Evolutionary conservation across 1,284 basidiomycete species (phyloP).

Genomic region (Malassezia cuniculi): DNA sequence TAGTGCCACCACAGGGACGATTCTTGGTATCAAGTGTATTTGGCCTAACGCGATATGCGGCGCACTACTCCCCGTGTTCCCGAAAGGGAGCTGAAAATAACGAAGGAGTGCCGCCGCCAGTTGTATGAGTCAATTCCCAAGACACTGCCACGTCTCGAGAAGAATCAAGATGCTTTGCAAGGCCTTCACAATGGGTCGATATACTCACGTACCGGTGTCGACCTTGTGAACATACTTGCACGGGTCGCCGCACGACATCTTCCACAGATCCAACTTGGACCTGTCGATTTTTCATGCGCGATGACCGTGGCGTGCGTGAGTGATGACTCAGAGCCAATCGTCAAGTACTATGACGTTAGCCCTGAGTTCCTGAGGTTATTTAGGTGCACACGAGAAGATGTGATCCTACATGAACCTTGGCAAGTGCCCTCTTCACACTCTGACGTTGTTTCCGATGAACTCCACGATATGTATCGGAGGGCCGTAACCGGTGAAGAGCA

Average conservation of each 20-base stretch:
- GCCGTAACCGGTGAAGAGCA: constrained; percentile 47
- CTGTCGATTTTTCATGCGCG: constrained; percentile 77
- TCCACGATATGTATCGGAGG: background rate
- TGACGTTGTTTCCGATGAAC: constrained; percentile 21
- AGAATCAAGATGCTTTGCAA: too few species aligned
- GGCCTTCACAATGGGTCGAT: background rate
- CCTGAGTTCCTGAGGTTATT: background rate
- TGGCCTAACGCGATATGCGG: too few species aligned
- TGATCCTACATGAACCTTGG: constrained; percentile 57
- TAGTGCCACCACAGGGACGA: too few species aligned
- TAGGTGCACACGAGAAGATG: constrained; percentile 60
- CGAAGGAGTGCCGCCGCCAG: too few species aligned
- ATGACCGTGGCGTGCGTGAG: constrained; percentile 73
- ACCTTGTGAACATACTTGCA: constrained; percentile 67
- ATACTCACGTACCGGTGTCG: constrained; percentile 80
- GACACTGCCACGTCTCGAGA: too few species aligned
- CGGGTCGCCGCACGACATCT: constrained; percentile 63
- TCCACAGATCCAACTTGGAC: constrained; percentile 67
- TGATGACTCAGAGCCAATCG: constrained; percentile 70
- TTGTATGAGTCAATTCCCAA: too few species aligned
- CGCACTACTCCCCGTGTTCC: too few species aligned
- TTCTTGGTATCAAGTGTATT: too few species aligned
- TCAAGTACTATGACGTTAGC: constrained; percentile 60
- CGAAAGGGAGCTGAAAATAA: too few species aligned
- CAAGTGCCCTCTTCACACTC: constrained; percentile 52